phyloP scores from a whole-genome alignment of 495 filamentous ascomycete genomes.

The Aspergillus taichungensis region DNA sequence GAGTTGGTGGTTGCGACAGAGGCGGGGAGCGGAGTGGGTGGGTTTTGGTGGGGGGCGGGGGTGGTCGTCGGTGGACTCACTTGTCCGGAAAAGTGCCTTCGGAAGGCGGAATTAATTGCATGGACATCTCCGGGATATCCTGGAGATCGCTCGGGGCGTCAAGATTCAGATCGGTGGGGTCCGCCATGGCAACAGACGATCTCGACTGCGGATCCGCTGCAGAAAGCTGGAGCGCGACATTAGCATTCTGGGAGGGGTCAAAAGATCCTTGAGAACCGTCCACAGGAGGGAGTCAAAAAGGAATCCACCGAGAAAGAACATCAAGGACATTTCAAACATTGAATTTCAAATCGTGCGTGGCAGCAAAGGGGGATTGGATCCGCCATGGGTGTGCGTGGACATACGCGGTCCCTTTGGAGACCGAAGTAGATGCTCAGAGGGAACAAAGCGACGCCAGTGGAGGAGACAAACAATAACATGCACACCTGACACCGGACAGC shows the following conservation, averaged over 20 bases:
- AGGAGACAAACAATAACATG: not conserved
- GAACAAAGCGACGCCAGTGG: not conserved
- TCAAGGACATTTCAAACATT: not conserved
- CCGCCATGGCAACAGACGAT: conserved; percentile 26
- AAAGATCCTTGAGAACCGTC: not conserved
- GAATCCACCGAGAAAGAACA: not conserved
- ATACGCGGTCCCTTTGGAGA: conserved; percentile 17
- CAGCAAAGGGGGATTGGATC: conserved; percentile 25
- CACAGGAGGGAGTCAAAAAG: not conserved
- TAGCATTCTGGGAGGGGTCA: conserved; percentile 8
- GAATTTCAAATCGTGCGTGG: conserved; percentile 31
- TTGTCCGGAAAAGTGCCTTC: conserved; percentile 40
- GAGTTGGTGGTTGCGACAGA: conserved; percentile 1
- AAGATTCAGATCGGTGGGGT: conserved; percentile 36
- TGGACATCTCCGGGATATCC: conserved; percentile 39
- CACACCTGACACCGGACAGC: too few species aligned
- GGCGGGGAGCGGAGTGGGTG: not conserved
- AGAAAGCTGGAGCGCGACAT: conserved; percentile 10
- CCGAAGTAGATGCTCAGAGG: not conserved
- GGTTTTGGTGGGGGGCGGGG: not conserved
- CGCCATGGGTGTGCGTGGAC: conserved; percentile 26
- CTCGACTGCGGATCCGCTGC: conserved; percentile 1
- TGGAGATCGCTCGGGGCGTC: conserved; percentile 42
- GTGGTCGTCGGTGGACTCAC: conserved; percentile 15
- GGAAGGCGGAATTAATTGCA: conserved; percentile 35